These are phyloP conservation scores for Amanita rimosa DNA, from an alignment of 768 basidiomycete genomes.

Conservation along the genomic window DNA sequence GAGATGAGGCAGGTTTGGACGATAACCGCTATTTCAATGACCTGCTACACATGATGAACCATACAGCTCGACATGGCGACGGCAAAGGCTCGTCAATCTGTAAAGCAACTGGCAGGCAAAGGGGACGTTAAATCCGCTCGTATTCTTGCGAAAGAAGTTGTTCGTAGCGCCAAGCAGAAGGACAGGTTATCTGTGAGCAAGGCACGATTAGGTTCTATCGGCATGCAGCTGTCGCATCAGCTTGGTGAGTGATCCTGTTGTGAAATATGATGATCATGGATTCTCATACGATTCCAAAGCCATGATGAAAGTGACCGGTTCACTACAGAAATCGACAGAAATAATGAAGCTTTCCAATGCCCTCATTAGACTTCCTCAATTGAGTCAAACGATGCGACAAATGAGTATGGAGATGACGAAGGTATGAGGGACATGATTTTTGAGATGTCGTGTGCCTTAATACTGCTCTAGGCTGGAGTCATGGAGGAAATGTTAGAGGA, in stretches of 20 bases:
- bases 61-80: conserved; percentile 73
- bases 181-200: conserved; percentile 88
- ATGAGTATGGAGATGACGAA: conserved; percentile 99
- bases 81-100: conserved; percentile 63
- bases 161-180: conserved; percentile 90
- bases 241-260: conserved; percentile 49
- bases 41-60: background rate
- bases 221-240: conserved; percentile 83
- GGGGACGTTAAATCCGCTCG: conserved; percentile 90
- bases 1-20: conserved; percentile 91
- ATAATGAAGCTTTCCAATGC: conserved; percentile 98
- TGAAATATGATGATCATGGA: background rate
- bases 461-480: conserved; percentile 67
- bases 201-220: conserved; percentile 84
- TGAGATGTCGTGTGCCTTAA: background rate
- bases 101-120: conserved; percentile 85
- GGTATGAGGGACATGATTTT: conserved; percentile 28
- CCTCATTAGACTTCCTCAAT: conserved; percentile 84
- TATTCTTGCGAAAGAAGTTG: conserved; percentile 89
- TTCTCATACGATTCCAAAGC: conserved; percentile 35
- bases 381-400: conserved; percentile 87
- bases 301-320: conserved; percentile 95
- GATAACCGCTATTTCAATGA: conserved; percentile 6
- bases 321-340: conserved; percentile 94
- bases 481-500: conserved; percentile 98